These are phyloP conservation scores for Candida neerlandica DNA, from an alignment of 1,139 yeast species.

Conservation along the genomic window DNA sequence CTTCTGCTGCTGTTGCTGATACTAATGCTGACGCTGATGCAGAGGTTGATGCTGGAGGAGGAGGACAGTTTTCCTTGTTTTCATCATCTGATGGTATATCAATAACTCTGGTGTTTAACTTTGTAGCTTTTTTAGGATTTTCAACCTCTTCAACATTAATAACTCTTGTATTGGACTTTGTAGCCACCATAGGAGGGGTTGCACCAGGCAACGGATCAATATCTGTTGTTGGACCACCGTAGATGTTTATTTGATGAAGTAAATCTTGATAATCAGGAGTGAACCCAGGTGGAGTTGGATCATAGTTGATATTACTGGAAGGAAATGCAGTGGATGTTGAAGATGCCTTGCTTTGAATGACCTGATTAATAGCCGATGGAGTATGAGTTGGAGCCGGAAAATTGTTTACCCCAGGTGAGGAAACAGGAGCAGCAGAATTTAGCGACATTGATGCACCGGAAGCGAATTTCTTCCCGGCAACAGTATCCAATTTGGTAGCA, in stretches of 20 bases:
- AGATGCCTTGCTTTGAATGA: conserved; percentile 29
- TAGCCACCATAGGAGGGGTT: conserved; percentile 54
- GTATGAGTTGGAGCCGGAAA: conserved; percentile 49
- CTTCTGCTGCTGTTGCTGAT: not conserved
- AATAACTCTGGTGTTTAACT: conserved; percentile 48
- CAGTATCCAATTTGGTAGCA: conserved; percentile 2
- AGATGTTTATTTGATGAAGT: conserved; percentile 49
- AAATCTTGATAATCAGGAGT: conserved; percentile 48
- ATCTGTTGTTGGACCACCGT: conserved; percentile 58
- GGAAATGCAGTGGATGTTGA: conserved; percentile 6
- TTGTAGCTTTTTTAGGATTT: conserved; percentile 47
- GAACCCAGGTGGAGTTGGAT: conserved; percentile 15
- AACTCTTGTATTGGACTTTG: conserved; percentile 49
- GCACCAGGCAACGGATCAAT: conserved; percentile 51
- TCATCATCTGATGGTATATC: conserved; percentile 29
- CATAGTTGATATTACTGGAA: conserved; percentile 4
- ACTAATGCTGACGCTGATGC: too few relatives aligned
- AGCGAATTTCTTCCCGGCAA: conserved; percentile 8
- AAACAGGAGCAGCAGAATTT: conserved; percentile 1
- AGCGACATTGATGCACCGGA: conserved; percentile 2
- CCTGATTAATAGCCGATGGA: conserved; percentile 48
- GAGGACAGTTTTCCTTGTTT: conserved; percentile 47
- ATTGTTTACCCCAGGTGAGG: conserved; percentile 21
- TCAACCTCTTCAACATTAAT: conserved; percentile 31
- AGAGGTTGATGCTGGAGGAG: conserved; percentile 14